A percentile compares a stretch with the other conserved stretches of the same genome.
Evolutionary conservation across 2,329 filamentous ascomycete genomes (phyloP).

Genomic region (Colletotrichum gigasporum): DNA sequence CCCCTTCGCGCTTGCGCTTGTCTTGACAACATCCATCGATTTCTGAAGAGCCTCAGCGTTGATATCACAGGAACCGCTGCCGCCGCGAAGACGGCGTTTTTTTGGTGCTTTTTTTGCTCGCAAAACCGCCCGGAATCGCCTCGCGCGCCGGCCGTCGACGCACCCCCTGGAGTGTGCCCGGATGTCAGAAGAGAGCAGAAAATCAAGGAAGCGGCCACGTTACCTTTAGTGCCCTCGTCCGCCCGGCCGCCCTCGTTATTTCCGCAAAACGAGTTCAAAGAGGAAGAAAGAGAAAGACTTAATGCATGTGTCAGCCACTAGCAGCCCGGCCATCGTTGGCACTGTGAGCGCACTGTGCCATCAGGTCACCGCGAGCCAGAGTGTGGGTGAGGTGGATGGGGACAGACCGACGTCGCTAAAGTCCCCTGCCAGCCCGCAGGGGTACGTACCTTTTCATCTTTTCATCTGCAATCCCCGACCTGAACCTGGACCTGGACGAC

Average conservation of each 20-base stretch:
- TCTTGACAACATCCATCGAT: constrained; percentile 32
- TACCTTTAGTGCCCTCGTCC: constrained; percentile 11
- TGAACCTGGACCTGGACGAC: not conserved
- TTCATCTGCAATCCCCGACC: not conserved
- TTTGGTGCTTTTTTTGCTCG: constrained; percentile 19
- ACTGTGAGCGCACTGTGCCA: constrained; percentile 15
- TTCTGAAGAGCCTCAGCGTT: constrained; percentile 20
- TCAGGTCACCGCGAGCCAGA: not conserved
- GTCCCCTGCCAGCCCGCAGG: no score
- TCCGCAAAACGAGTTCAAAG: constrained; percentile 15
- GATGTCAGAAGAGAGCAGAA: constrained; percentile 7
- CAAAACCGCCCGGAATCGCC: constrained; percentile 7
- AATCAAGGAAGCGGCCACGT: constrained; percentile 28
- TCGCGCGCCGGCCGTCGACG: not conserved
- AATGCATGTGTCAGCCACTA: constrained; percentile 28
- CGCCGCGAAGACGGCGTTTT: constrained; percentile 21
- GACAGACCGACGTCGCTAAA: not conserved
- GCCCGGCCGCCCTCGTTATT: constrained; percentile 13
- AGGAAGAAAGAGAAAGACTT: constrained; percentile 7
- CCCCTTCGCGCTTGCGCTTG: constrained; percentile 32
- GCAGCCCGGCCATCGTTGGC: not conserved
- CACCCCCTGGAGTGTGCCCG: constrained; percentile 18
- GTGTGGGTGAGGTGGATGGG: not conserved
- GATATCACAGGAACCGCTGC: constrained; percentile 5
- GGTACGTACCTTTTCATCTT: not conserved